Percentiles rank a stretch among this genome's conserved stretches.
These are phyloP conservation scores for Chlorophyllum brunneum DNA, from an alignment of 768 basidiomycete genomes.

Conservation along the genomic window DNA sequence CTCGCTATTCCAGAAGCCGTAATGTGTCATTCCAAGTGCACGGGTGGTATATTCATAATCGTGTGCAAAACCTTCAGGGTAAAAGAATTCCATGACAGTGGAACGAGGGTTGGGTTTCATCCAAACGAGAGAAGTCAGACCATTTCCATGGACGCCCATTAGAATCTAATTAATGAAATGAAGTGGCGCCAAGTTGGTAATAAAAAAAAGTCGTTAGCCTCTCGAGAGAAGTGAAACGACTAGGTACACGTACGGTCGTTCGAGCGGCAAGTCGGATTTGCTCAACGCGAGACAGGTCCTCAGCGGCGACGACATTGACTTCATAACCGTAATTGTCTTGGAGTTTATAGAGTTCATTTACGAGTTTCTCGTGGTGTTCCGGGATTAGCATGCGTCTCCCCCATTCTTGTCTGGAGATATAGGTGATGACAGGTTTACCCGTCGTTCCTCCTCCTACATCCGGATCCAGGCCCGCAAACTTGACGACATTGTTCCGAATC, in stretches of 20 bases:
- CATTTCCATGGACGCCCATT: conserved; percentile 95
- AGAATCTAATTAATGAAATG: conserved; percentile 59
- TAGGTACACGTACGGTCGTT: conserved; percentile 63
- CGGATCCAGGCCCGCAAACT: conserved; percentile 59
- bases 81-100: conserved; percentile 93
- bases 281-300: conserved; percentile 73
- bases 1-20: conserved; percentile 80
- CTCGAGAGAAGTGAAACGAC: background rate
- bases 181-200: background rate
- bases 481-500: conserved; percentile 66
- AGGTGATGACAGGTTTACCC: conserved; percentile 80
- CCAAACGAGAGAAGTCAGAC: conserved; percentile 84
- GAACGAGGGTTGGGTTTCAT: conserved; percentile 82
- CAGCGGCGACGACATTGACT: conserved; percentile 84
- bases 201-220: background rate
- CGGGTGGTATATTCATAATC: conserved; percentile 82
- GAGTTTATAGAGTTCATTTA: conserved; percentile 66
- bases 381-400: conserved; percentile 75
- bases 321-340: conserved; percentile 75
- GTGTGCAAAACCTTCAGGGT: conserved; percentile 75
- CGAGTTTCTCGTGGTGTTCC: conserved; percentile 76
- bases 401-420: conserved; percentile 89
- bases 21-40: conserved; percentile 81
- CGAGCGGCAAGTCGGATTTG: conserved; percentile 79
- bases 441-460: conserved; percentile 41